Base-by-base conservation (phyloP, 2,329 filamentous ascomycete genomes). In the Sporothrix luriei region DNA sequence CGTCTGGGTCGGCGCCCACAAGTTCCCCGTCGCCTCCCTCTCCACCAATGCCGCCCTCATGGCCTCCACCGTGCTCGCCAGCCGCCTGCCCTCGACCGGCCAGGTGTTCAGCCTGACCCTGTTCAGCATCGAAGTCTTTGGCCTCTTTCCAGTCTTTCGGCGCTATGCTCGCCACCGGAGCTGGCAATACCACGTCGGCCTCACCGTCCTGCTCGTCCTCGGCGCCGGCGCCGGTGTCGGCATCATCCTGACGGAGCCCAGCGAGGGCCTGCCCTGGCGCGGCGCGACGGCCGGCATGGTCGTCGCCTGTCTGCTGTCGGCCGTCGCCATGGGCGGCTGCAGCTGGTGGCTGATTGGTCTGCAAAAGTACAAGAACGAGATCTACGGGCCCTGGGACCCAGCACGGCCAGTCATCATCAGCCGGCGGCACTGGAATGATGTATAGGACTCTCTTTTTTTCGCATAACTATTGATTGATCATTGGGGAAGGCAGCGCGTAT, bases 301-400 rank as follows among this genome's bases (percentile, higher is more conserved):
- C 0, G 82, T 97, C 6, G 92, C 92, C 5, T 87, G 88, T n/a
- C 76, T 94, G 11, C 83, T 93, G 26, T 90, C 91, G 0, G 88
- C 89, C 4, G 78, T 97, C 68, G 89, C 89, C 2, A 97, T 97
- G 88, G 95, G 94, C 1, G 90, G 93, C 14, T 97, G 94, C 78
- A 97, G 93, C 77, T 98, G 94, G 94, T 98, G 95, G 94, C 81
- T 99, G 73, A 98, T 99, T 76, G 92, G 93, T 10, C 80, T 99
- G 79, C 95, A 99, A 80, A 94, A 97, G 81, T 99, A 98, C 81
- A 99, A 99, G 84, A 98, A 98, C 78, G 95, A 98, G 80, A 97
- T 99, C 74, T 92, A 94, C 76, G 95, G 95, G 55, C 95, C 95
- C 1, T 99, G 95, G 95, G 95, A 99, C 81, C 94, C 94, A 24